phyloP scores from a whole-genome alignment of 257 asterid genomes.

The Solanum rostratum region DNA sequence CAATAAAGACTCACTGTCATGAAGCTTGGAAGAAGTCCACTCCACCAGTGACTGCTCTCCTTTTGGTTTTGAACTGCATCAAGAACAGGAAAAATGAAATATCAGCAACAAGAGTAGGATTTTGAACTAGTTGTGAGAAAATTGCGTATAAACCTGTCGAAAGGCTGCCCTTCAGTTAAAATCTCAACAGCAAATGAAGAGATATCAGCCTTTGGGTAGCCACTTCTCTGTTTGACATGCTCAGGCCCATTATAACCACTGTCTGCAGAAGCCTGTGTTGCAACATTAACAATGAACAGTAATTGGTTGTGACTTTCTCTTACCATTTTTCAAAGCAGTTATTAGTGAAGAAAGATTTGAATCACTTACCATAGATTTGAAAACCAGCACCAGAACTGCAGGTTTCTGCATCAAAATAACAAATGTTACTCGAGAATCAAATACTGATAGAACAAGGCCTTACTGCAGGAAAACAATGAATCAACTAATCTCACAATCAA shows the following conservation, averaged over 20 bases:
- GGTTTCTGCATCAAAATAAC: no score
- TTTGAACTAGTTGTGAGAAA: background rate
- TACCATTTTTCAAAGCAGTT: background rate
- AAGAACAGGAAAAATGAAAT: background rate
- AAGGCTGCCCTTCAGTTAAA: conserved; percentile 65
- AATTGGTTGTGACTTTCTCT: background rate
- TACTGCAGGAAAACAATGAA: no score
- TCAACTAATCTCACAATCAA: no score
- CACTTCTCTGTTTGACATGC: conserved; percentile 32
- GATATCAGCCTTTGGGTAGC: conserved; percentile 58
- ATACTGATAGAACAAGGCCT: no score
- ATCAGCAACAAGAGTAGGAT: background rate
- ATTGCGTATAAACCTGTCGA: conserved; percentile 35
- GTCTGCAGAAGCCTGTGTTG: conserved; percentile 70
- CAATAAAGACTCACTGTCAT: conserved; percentile 45
- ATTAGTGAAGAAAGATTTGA: background rate
- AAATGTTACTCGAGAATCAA: no score
- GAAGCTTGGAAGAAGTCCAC: conserved; percentile 79
- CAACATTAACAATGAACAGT: background rate
- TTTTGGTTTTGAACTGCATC: conserved; percentile 45
- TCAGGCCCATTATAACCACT: conserved; percentile 74
- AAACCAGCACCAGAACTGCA: no score
- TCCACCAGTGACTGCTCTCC: conserved; percentile 60
- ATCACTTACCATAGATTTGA: no score
- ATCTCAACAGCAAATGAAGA: conserved; percentile 84